A percentile compares a stretch with the other conserved stretches of the same genome.
phyloP scores from a whole-genome alignment of 352 stramenopile species.

The Aphanomyces invadans region DNA sequence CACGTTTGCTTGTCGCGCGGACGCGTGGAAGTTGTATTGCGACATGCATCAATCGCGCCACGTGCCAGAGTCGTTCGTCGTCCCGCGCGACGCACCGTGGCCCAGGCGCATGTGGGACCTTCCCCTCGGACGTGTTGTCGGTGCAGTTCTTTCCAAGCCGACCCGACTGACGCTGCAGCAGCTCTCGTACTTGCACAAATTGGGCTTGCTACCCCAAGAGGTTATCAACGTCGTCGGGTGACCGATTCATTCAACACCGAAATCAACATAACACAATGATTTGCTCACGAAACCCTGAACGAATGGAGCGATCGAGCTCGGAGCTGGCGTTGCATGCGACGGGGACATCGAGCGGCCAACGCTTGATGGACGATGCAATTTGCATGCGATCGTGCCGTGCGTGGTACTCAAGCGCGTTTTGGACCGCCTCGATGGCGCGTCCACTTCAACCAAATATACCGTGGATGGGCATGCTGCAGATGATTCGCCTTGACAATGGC shows the following conservation, averaged over 20 bases:
- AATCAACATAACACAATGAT: not conserved
- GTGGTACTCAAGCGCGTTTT: no score
- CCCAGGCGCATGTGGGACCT: slow-evolving; percentile 33
- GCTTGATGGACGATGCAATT: no score
- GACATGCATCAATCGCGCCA: slow-evolving; percentile 28
- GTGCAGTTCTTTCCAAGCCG: slow-evolving; percentile 38
- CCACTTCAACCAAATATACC: no score
- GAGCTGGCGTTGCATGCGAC: no score
- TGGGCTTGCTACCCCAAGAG: slow-evolving; percentile 39
- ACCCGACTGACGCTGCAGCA: slow-evolving; percentile 60
- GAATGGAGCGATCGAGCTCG: no score
- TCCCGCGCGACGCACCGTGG: slow-evolving; percentile 46
- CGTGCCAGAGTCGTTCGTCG: slow-evolving; percentile 45
- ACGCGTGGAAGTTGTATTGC: slow-evolving; percentile 28
- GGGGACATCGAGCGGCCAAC: no score
- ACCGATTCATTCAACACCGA: not conserved
- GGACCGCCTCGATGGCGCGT: no score
- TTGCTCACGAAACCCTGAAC: no score
- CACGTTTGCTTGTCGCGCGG: slow-evolving; percentile 32
- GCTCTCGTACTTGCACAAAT: slow-evolving; percentile 43
- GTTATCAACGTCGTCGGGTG: not conserved
- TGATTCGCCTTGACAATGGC: no score
- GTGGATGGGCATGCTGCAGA: no score
- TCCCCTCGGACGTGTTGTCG: slow-evolving; percentile 49
- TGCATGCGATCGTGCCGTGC: no score